Evolutionary conservation across 2,329 filamentous ascomycete genomes (phyloP).

Genomic region (Neoscytalidium dimidiatum): DNA sequence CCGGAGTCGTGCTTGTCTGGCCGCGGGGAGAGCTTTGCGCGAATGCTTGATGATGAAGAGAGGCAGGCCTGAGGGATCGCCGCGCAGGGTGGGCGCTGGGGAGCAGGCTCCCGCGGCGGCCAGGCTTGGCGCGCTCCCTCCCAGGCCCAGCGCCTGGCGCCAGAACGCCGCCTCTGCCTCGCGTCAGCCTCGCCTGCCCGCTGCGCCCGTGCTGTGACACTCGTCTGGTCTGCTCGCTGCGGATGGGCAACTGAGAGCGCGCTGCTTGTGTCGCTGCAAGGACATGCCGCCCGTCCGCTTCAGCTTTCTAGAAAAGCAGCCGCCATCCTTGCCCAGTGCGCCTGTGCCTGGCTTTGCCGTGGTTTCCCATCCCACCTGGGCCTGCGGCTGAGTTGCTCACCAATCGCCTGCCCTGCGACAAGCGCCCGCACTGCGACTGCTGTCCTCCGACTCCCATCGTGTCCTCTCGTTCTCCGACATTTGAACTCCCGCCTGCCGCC

Average conservation of each 20-base stretch:
- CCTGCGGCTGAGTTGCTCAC: background rate
- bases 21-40: background rate
- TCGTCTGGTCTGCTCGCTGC: slow-evolving; percentile 4
- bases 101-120: slow-evolving; percentile 9
- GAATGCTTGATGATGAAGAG: background rate
- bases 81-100: too few species aligned
- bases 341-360: slow-evolving; percentile 10
- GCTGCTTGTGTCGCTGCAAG: background rate
- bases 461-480: slow-evolving; percentile 19
- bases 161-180: background rate
- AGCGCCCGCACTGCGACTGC: slow-evolving; percentile 11
- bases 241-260: background rate
- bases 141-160: background rate
- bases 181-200: slow-evolving; percentile 13
- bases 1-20: background rate
- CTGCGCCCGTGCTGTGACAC: slow-evolving; percentile 19
- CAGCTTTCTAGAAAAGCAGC: slow-evolving; percentile 15
- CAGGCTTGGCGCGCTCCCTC: background rate
- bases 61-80: slow-evolving; percentile 4
- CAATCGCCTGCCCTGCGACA: slow-evolving; percentile 8
- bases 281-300: background rate
- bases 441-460: slow-evolving; percentile 26
- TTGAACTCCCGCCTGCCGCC: background rate
- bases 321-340: slow-evolving; percentile 11
- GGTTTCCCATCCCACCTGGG: slow-evolving; percentile 2